Evolutionary conservation across 1,139 yeast genomes (phyloP).

Genomic region (Starmera stellimalicola): DNA sequence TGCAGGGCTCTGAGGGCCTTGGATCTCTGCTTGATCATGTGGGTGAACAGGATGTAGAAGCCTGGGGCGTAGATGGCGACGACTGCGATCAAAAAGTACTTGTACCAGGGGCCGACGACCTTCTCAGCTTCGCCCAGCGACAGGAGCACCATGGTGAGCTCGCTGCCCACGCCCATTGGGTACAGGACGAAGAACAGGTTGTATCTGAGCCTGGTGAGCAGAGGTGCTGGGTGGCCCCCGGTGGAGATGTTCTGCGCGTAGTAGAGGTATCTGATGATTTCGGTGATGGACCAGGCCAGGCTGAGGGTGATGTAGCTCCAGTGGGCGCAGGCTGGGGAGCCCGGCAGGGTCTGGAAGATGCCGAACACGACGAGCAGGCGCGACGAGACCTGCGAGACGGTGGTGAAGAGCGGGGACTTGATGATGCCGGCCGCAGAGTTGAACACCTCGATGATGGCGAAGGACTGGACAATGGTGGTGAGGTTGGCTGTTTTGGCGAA

Average conservation of each 20-base stretch:
- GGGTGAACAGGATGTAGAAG: constrained; percentile 71
- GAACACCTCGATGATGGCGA: constrained; percentile 73
- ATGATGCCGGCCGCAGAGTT: constrained; percentile 76
- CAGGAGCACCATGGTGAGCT: constrained; percentile 57
- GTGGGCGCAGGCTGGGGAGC: constrained; percentile 47
- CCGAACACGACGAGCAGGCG: constrained; percentile 81
- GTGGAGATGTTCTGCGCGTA: constrained; percentile 61
- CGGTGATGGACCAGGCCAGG: constrained; percentile 87
- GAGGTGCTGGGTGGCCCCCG: constrained; percentile 47
- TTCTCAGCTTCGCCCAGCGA: constrained; percentile 56
- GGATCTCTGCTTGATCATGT: constrained; percentile 89
- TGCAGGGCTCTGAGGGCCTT: no score
- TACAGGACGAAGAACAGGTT: constrained; percentile 74
- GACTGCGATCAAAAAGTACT: constrained; percentile 43
- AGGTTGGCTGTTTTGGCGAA: constrained; percentile 51
- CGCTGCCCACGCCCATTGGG: constrained; percentile 88
- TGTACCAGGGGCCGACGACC: constrained; percentile 42
- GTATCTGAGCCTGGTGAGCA: constrained; percentile 70
- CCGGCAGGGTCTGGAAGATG: constrained; percentile 63
- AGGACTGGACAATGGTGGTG: constrained; percentile 66
- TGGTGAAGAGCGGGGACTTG: constrained; percentile 75
- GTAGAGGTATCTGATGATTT: constrained; percentile 77
- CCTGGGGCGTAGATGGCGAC: constrained; percentile 77
- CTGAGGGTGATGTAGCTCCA: constrained; percentile 60
- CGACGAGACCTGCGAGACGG: constrained; percentile 79